phyloP scores from a whole-genome alignment of 2,329 filamentous ascomycete genomes.

The Aspergillus transmontanensis region DNA sequence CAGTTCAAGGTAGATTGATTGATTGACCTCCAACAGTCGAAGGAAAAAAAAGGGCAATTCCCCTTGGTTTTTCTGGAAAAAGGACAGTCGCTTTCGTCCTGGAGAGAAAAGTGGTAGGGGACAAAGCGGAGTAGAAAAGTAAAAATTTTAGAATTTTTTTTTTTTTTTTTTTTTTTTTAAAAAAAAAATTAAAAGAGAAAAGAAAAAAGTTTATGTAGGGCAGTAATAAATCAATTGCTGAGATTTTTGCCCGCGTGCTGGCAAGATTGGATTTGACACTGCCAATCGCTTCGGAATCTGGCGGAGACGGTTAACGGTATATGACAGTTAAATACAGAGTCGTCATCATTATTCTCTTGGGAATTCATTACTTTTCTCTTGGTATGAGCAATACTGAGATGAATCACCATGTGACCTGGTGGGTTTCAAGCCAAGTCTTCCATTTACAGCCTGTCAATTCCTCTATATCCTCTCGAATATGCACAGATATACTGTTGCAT shows the following conservation, averaged over 20 bases:
- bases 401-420: background rate
- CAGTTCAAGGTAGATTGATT: background rate
- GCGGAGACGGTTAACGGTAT: background rate
- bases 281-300: background rate
- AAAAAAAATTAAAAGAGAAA: background rate
- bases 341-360: background rate
- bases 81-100: background rate
- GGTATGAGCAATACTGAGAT: background rate
- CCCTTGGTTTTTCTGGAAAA: too few species aligned
- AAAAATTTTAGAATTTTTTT: background rate
- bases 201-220: slow-evolving; percentile 3
- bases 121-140: background rate
- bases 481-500: background rate
- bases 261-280: background rate
- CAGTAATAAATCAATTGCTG: background rate
- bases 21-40: background rate
- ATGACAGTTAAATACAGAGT: background rate
- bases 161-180: too few species aligned
- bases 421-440: background rate
- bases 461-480: background rate
- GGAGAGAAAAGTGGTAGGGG: background rate
- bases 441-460: background rate
- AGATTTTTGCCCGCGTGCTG: slow-evolving; percentile 1
- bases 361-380: background rate
- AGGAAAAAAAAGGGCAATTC: background rate